Percentiles rank a stretch among this genome's conserved stretches.
phyloP scores from a whole-genome alignment of 352 stramenopile genomes.

The Aphanomyces cochlioides region DNA sequence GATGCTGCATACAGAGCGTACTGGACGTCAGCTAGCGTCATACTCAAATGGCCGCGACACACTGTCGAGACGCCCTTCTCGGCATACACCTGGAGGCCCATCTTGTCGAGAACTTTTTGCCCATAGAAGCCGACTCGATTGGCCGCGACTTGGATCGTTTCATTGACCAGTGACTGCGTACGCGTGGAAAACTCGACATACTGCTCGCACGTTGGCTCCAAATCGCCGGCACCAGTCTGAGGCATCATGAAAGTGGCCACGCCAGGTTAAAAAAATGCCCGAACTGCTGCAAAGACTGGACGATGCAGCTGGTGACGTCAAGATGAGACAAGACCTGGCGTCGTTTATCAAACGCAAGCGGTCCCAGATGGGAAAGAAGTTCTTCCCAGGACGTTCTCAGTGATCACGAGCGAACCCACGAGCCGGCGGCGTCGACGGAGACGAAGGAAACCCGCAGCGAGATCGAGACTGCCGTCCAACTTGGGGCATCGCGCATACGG shows the following conservation, averaged over 20 bases:
- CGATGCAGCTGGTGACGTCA: neutral
- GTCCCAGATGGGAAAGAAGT: no score
- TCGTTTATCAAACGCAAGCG: no score
- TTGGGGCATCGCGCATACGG: no score
- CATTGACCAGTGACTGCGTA: neutral
- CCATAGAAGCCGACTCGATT: neutral
- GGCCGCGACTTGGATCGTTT: no score
- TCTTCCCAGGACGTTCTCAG: no score
- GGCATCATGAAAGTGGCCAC: neutral
- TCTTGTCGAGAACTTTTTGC: neutral
- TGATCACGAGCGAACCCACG: no score
- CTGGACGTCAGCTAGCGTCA: conserved; percentile 1
- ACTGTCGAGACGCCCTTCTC: neutral
- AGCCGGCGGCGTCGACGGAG: no score
- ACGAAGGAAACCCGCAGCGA: no score
- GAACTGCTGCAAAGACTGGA: neutral
- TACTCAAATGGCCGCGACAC: neutral
- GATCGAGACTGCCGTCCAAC: no score
- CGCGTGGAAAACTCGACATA: conserved; percentile 15
- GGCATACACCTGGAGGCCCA: conserved; percentile 16
- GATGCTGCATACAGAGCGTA: conserved; percentile 18
- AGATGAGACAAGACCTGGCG: no score
- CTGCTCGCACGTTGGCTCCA: conserved; percentile 10
- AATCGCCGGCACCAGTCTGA: neutral
- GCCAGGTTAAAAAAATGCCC: no score